Percentiles rank a stretch among this genome's conserved stretches.
phyloP scores from a whole-genome alignment of 2,329 filamentous ascomycete species.

The Colletotrichum abscissum region DNA sequence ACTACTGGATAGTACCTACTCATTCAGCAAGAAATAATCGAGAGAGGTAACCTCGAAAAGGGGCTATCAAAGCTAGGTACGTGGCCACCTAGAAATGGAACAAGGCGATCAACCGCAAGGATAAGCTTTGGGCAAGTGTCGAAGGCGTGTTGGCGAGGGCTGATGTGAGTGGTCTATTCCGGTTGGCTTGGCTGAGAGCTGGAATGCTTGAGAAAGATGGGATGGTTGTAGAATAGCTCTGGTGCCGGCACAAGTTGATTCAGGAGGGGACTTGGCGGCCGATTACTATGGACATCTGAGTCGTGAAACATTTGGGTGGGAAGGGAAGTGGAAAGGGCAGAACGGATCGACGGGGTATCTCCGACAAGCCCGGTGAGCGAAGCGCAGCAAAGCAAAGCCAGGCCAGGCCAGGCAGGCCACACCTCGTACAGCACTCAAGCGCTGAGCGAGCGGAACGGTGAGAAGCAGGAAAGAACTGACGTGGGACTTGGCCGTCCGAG shows the following conservation, averaged over 20 bases:
- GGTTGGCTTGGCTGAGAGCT: conserved; percentile 27
- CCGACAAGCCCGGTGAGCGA: conserved; percentile 21
- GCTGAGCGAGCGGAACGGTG: background rate
- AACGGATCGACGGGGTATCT: conserved; percentile 30
- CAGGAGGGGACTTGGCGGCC: conserved; percentile 31
- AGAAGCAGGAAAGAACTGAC: background rate
- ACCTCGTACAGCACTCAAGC: background rate
- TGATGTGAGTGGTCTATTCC: conserved; percentile 23
- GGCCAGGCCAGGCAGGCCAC: background rate
- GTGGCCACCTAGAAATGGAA: background rate
- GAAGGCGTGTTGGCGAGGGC: conserved; percentile 32
- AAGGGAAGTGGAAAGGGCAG: conserved; percentile 26
- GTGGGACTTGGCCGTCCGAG: background rate
- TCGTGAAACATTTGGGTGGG: conserved; percentile 30
- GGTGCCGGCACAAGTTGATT: conserved; percentile 20
- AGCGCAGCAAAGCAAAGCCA: too few species aligned
- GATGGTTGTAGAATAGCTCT: conserved; percentile 13
- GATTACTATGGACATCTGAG: conserved; percentile 12
- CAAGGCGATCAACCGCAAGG: background rate
- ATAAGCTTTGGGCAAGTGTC: conserved; percentile 23
- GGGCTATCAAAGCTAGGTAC: background rate
- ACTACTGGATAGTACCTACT: background rate
- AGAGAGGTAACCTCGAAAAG: background rate
- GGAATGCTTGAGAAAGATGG: conserved; percentile 32
- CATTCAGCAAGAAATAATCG: background rate